A percentile compares a stretch with the other conserved stretches of the same genome.
Evolutionary conservation across 2,329 filamentous ascomycete genomes (phyloP).

Genomic region (Bipolaris victoriae): DNA sequence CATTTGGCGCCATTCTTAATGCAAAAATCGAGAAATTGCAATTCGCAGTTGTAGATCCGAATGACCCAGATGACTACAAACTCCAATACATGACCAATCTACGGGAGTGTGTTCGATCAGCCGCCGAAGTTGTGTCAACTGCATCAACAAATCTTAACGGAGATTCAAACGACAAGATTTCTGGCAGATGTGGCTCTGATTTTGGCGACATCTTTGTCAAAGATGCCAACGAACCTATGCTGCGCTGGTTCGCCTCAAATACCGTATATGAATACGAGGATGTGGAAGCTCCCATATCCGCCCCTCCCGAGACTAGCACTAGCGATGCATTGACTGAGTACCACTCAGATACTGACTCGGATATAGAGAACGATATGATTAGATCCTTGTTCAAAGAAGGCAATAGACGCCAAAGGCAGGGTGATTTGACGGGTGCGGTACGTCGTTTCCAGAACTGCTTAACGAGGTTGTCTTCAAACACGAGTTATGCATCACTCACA

Average conservation of each 20-base stretch:
- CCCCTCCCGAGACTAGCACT: conserved; percentile 21
- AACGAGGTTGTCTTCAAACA: conserved; percentile 14
- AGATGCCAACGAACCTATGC: conserved; percentile 24
- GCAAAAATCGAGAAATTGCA: conserved; percentile 28
- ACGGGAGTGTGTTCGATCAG: conserved; percentile 30
- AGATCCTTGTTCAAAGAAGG: conserved; percentile 25
- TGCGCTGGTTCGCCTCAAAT: conserved; percentile 29
- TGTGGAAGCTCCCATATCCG: conserved; percentile 11
- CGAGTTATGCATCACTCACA: conserved; percentile 14
- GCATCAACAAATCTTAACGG: conserved; percentile 30
- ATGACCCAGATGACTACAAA: conserved; percentile 15
- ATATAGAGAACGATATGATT: conserved; percentile 27
- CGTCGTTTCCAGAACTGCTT: conserved; percentile 26
- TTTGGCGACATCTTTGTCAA: conserved; percentile 29
- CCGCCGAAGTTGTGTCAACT: conserved; percentile 31
- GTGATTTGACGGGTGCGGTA: conserved; percentile 22
- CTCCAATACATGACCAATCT: conserved; percentile 29
- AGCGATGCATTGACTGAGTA: conserved; percentile 15
- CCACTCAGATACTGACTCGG: conserved; percentile 28
- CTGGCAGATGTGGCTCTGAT: conserved; percentile 28
- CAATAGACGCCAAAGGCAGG: conserved; percentile 20
- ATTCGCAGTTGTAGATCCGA: conserved; percentile 13
- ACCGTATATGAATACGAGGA: conserved; percentile 31
- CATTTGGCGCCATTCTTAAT: conserved; percentile 25
- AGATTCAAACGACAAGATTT: conserved; percentile 18